Base-by-base conservation (phyloP, 1,139 yeast species). In the Hanseniaspora gamundiae region DNA sequence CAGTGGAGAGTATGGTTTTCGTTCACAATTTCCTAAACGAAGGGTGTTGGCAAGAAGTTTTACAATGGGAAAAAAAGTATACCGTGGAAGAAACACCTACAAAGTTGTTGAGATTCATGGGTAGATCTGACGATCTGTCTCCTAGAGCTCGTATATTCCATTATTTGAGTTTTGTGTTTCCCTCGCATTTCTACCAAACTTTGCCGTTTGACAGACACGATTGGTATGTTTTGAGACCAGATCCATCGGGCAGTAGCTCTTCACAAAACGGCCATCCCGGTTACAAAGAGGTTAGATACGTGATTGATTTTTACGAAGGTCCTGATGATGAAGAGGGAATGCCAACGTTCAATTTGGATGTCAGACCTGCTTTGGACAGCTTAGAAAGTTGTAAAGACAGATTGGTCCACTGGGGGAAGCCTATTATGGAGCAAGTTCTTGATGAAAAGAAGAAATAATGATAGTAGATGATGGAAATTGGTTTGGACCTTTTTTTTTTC, bases 131-230 rank as follows among this genome's bases (percentile, higher is more conserved):
- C 51, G 88, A 86, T 47, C 58, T 83, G 52, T 76, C 91, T 1
- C 99, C 98, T n/a, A 71, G 94, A 45, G 98, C 98, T 0, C 70
- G 73, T 49, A 65, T 77, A 68, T 78, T 79, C 56, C 74, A 83
- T 53, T 62, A 68, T 51, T 61, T 91, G 49, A 82, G 93, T 7
- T 72, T 74, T 51, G 39, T 80, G 2, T 82, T 80, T 66, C 97
- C 98, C 1, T 67, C 71, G 16, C 70, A 74, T 14, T 88, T 78
- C 65, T 82, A 78, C 48, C 67, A 80, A 1, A 81, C 81, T 48
- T 85, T 94, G 4, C 99, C 99, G 6, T 93, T 93, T 58, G 99
- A 93, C 62, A 78, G 98, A 61, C 99, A 93, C 57, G 99, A 93
- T 64, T 93, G 99, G 99, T 84, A 94, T 3, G 95, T 93, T 7